Base-by-base conservation (phyloP, 176 grass and related monocot genomes). In the Miscanthus lutarioriparius region DNA sequence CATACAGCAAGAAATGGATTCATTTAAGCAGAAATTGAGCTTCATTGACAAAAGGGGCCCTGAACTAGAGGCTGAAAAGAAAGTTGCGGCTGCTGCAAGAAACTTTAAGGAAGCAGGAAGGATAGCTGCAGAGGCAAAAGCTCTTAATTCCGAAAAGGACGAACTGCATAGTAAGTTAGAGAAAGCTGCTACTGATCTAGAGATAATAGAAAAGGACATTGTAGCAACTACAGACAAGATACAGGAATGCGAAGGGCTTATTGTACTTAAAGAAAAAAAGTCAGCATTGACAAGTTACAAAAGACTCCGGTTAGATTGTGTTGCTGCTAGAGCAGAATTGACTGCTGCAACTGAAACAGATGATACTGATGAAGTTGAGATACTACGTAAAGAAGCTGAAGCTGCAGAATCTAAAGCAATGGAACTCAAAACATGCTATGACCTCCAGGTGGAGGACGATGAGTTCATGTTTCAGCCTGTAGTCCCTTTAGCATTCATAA, bases 51-150 rank as follows among this genome's bases (percentile, higher is more conserved):
- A 94, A 88, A 94, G 91, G 70, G 89, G 87, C 17, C 93, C 91
- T 70, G 93, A 96, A 78, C 74, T 99, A 35, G 96, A 99, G 81
- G 89, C 93, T 83, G 96, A 99, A 94, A 99, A 99, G 83, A 99
- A 94, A 85, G 93, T 91, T 79, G 91, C 96, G 41, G 96, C 96
- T 40, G 89, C 96, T 53, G 96, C 91, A 80, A 89, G 96, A 84
- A 96, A 96, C 74, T 99, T 99, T 62, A 96, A 92, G 88, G 91
- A 99, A 90, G 96, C 96, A 15, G 89, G 91, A 81, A 83, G 93
- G 64, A 90, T 99, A 83, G 91, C 96, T 86, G 87, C 89, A 22
- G 93, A 99, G 81, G 93, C 91, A 3, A 99, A 96, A 83, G 43
- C 90, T 80, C 92, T 96, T 65, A 89, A 89, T 81, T 87, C 82